A percentile compares a stretch with the other conserved stretches of the same genome.
Evolutionary conservation across 164 flowering plant species (phyloP).

Genomic region (Aristolochia fimbriata): DNA sequence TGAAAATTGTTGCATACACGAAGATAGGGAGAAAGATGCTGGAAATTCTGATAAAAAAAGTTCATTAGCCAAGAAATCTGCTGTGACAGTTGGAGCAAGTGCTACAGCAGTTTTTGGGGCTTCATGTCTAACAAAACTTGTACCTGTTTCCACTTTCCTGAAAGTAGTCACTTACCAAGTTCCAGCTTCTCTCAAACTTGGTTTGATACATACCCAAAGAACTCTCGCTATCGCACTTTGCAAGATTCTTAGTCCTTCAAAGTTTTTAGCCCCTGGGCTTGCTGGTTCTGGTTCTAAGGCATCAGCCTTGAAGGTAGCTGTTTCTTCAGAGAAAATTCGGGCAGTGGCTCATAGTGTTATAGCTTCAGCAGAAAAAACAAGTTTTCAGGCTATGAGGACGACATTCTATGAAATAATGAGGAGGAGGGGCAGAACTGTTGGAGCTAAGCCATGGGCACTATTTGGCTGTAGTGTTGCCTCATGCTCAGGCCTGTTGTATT

Average conservation of each 20-base stretch:
- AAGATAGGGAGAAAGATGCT: conserved; percentile 16
- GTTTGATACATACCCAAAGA: conserved; percentile 53
- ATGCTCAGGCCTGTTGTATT: conserved; percentile 56
- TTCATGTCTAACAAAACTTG: conserved; percentile 63
- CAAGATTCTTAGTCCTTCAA: conserved; percentile 50
- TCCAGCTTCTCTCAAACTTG: conserved; percentile 59
- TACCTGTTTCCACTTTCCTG: conserved; percentile 56
- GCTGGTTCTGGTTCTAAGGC: conserved; percentile 46
- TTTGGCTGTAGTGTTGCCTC: conserved; percentile 84
- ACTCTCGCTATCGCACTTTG: conserved; percentile 34
- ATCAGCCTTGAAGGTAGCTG: conserved; percentile 47
- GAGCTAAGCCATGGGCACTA: conserved; percentile 60
- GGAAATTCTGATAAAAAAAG: conserved; percentile 20
- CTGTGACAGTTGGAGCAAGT: conserved; percentile 91
- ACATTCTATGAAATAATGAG: conserved; percentile 94
- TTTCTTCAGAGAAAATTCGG: conserved; percentile 71
- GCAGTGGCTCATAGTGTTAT: conserved; percentile 57
- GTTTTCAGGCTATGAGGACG: conserved; percentile 77
- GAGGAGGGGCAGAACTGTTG: conserved; percentile 38
- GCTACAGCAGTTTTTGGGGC: conserved; percentile 78
- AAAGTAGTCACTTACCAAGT: conserved; percentile 51
- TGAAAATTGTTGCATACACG: conserved; percentile 35
- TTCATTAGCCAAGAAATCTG: conserved; percentile 42
- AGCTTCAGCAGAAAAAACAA: conserved; percentile 75
- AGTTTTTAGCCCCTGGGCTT: conserved; percentile 45